Evolutionary conservation across 2,329 filamentous ascomycete species (phyloP), one percentile per base, ranked within the genome.

Genomic region (Fusarium armeniacum): DNA sequence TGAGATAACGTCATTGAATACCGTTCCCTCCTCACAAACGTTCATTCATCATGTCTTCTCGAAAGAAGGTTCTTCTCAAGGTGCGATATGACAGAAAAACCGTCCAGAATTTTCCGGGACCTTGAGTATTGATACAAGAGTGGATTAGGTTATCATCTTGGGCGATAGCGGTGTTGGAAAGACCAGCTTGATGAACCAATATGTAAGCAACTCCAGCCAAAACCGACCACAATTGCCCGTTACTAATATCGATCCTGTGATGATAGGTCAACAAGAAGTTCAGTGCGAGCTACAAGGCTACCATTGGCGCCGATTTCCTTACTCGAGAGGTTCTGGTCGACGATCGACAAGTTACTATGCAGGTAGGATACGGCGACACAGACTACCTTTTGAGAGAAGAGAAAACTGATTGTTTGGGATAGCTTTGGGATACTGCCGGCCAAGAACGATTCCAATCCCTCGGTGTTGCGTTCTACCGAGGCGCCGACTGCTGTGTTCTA

Each of bases 111-210:
- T 38, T 5, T 30, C 12, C 11, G 46, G 26, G 33, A 41, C 18
- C 15, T 32, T 18, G 38, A 58, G 45, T 69, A 54, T 67, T 74
- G 60, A 74, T 67, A 28, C 47, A 33, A 46, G 41, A 58, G 59
- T 32, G 53, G 54, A 70, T 46, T 76, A 98, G 95, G 94, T 99
- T 78, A 99, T 99, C 78, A 98, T 99, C 83, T 91, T 99, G 75
- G 96, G 96, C 76, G 96, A 99, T 82, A 98, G 95, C 82, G 96
- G 96, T 84, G 96, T 99, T 69, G 96, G 96, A 81, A 99, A 99
- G 88, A 99, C 96, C 67, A 98, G 94, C 83, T 90, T 99, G 89
- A 99, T 99, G 96, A 99, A 99, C 85, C 96, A 99, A 98, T 99
- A 98, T 93, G 96, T 98, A 90, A 81, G 92, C 62, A 65, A 43